Base-by-base conservation (phyloP, 257 asterid genomes). In the Solanum chiquidenum region DNA sequence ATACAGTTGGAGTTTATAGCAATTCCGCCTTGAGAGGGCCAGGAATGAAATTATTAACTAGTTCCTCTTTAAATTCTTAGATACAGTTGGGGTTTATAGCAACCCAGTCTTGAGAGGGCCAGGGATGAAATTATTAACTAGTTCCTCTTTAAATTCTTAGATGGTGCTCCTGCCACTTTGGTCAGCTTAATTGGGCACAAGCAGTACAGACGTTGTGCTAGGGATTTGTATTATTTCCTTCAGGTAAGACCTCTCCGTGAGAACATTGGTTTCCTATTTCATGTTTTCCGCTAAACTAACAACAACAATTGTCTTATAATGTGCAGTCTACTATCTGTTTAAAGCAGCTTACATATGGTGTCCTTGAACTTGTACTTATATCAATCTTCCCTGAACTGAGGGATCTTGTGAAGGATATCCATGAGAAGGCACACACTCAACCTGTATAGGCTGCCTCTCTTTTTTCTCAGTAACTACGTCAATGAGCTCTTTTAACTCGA, bases 181-280 rank as follows among this genome's bases (percentile, higher is more conserved):
- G 98, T 97, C 87, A 93, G 98, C 93, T 94, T 97, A 95, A 96
- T 97, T 27, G 99, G 99, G 87, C 94, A 96, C 34, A 97, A 94
- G 88, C 99, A 96, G 91, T 97, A 97, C 89, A 91, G 94, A 55
- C 95, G 95, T 18, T 94, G 99, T 75, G 93, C 99, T 87, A 93
- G 96, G 91, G 99, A 97, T 91, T 73, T 96, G 68, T 93, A 97
- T 88, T 95, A 96, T 85, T 97, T 97, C 90, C 98, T 95, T 89
- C 99, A 97, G 99, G 99, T 95, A 93, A 86, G 66, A n/a, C 29
- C 25, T 33, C 68, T 49, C 86, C 9, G 29, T 83, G 34, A 72
- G 83, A 58, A 79, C 58, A 29, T 40, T 66, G 3, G 34, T 87
- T 79, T 29, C 73, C 58, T 89, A 4, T 37, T 35, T 7, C 76